phyloP scores from a whole-genome alignment of 2,329 filamentous ascomycete genomes.

The Daldinia sp. region DNA sequence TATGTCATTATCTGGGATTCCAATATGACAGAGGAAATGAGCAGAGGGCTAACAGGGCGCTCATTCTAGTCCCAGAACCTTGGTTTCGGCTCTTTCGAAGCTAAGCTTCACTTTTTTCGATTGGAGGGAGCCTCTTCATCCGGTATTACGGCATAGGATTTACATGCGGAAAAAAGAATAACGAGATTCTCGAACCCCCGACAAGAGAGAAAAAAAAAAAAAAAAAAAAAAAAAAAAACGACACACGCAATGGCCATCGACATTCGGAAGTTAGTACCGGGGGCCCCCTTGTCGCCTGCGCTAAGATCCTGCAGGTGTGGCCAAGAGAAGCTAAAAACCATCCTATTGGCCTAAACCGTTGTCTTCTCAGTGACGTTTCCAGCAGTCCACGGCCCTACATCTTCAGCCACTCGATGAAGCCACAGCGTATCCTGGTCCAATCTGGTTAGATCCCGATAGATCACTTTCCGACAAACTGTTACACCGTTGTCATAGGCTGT shows the following conservation, averaged over 20 bases:
- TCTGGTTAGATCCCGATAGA: constrained; percentile 45
- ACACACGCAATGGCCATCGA: constrained; percentile 39
- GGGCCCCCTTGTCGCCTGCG: constrained; percentile 34
- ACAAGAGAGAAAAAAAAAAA: constrained; percentile 23
- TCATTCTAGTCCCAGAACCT: constrained; percentile 29
- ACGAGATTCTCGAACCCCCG: constrained; percentile 26
- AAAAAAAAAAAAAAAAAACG: constrained; percentile 32
- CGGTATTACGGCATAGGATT: constrained; percentile 36
- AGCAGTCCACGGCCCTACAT: constrained; percentile 20
- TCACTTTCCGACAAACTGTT: constrained; percentile 43
- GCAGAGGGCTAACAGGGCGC: constrained; percentile 26
- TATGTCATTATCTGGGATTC: constrained; percentile 34
- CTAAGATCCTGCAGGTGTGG: constrained; percentile 42
- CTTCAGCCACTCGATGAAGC: constrained; percentile 40
- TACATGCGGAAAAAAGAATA: constrained; percentile 28
- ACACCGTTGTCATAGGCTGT: constrained; percentile 42
- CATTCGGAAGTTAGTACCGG: constrained; percentile 37
- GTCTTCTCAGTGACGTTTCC: constrained; percentile 23
- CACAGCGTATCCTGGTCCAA: constrained; percentile 41
- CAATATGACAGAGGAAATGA: constrained; percentile 37
- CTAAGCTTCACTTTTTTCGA: constrained; percentile 31
- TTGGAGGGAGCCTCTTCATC: constrained; percentile 35
- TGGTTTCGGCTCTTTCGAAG: constrained; percentile 23
- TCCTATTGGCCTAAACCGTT: constrained; percentile 38
- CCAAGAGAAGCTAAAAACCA: constrained; percentile 31